Conservation (phyloP, 2,329 filamentous ascomycete genomes). For the Diaporthe citriasiana region DNA sequence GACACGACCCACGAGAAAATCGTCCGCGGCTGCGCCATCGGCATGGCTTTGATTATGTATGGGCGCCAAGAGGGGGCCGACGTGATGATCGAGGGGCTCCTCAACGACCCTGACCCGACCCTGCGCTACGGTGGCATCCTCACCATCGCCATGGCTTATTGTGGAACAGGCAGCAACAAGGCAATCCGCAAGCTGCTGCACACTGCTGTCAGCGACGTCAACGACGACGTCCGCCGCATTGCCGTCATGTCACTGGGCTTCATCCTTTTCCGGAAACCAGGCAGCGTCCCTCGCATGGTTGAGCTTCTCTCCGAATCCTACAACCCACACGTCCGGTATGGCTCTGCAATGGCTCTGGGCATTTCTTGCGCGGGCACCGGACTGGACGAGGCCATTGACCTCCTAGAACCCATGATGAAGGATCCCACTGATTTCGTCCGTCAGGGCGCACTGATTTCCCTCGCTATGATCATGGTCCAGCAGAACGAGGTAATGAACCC, state of each 20-base stretch:
- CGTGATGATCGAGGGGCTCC: constrained; percentile 91
- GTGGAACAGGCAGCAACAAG: constrained; percentile 98
- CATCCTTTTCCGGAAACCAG: constrained; percentile 97
- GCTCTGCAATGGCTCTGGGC: constrained; percentile 97
- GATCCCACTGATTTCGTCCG: constrained; percentile 98
- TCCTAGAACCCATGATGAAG: constrained; percentile 99
- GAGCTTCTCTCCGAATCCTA: constrained; percentile 98
- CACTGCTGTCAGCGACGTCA: constrained; percentile 97
- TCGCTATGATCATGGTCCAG: constrained; percentile 99
- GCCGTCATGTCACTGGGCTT: constrained; percentile 99
- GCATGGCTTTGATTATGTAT: constrained; percentile 99
- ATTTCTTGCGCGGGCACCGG: constrained; percentile 98
- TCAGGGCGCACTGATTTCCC: constrained; percentile 92
- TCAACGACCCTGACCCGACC: constrained; percentile 94
- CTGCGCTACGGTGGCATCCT: constrained; percentile 97
- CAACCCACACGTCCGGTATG: constrained; percentile 98
- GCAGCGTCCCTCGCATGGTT: constrained; percentile 97
- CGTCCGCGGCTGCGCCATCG: constrained; percentile 92
- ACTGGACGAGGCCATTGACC: constrained; percentile 93
- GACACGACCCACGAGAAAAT: constrained; percentile 99
- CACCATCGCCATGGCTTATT: constrained; percentile 98
- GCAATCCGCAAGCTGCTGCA: constrained; percentile 96
- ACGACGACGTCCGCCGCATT: constrained; percentile 94
- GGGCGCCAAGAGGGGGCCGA: constrained; percentile 95
- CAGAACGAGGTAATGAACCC: constrained; percentile 99